Evolutionary conservation across 106 monocot species (phyloP).

Genomic region (Gastrodia elata): DNA sequence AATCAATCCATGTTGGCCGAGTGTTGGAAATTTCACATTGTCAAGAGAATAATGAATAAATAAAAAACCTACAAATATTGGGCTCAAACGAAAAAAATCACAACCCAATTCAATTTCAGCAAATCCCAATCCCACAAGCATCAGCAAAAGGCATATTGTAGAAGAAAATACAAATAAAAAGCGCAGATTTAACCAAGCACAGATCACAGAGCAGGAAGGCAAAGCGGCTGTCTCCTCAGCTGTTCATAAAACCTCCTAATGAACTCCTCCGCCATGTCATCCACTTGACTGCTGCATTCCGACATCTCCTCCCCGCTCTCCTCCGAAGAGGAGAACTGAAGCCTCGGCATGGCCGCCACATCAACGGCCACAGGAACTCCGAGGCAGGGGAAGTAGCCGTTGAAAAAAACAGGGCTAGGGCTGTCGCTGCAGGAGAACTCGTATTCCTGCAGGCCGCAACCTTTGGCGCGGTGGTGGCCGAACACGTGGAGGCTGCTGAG

Average conservation of each 20-base stretch:
- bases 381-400: slow-evolving; percentile 35
- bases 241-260: slow-evolving; percentile 43
- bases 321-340: slow-evolving; percentile 5
- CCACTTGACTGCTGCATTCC: slow-evolving; percentile 13
- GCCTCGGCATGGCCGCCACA: background rate
- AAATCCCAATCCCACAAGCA: background rate
- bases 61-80: background rate
- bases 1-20: too few relatives aligned
- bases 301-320: background rate
- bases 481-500: slow-evolving; percentile 14
- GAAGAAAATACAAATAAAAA: too few relatives aligned
- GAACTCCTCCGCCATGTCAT: slow-evolving; percentile 39
- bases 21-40: too few relatives aligned
- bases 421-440: slow-evolving; percentile 57
- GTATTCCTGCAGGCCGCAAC: slow-evolving; percentile 20
- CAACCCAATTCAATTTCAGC: background rate
- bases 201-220: slow-evolving; percentile 23
- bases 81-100: background rate
- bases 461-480: slow-evolving; percentile 11
- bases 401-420: slow-evolving; percentile 24
- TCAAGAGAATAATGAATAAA: too few relatives aligned
- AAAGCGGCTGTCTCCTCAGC: slow-evolving; percentile 20
- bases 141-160: background rate
- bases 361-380: background rate
- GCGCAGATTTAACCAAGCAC: background rate